phyloP scores from a whole-genome alignment of 1,284 basidiomycete genomes.

The Clitocybe nebularis region DNA sequence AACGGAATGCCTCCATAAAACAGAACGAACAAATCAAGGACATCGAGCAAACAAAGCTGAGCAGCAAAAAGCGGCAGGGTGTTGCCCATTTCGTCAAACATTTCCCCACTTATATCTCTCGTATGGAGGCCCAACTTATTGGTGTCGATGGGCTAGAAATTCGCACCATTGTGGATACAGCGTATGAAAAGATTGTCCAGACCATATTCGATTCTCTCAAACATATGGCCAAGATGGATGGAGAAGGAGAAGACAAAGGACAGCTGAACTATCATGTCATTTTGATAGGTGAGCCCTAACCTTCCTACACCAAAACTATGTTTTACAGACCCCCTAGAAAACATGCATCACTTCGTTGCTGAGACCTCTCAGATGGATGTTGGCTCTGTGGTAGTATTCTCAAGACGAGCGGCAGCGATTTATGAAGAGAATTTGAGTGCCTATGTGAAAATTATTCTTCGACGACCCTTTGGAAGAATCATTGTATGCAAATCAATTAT shows the following conservation, averaged over 20 bases:
- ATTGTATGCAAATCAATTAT: conserved; percentile 55
- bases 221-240: conserved; percentile 91
- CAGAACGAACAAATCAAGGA: conserved; percentile 85
- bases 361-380: conserved; percentile 74
- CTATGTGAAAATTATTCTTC: conserved; percentile 86
- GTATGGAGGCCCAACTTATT: conserved; percentile 85
- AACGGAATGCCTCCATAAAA: conserved; percentile 4
- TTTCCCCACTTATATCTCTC: conserved; percentile 86
- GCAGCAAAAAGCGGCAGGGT: conserved; percentile 89
- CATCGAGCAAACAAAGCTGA: conserved; percentile 90
- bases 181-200: conserved; percentile 86
- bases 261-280: conserved; percentile 96
- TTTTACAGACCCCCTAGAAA: conserved; percentile 54
- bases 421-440: conserved; percentile 85
- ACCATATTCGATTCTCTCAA: conserved; percentile 91
- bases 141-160: conserved; percentile 77
- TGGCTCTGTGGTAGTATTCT: conserved; percentile 64
- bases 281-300: conserved; percentile 70
- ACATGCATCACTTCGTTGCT: conserved; percentile 91
- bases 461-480: conserved; percentile 83
- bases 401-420: conserved; percentile 73
- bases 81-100: conserved; percentile 92
- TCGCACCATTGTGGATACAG: conserved; percentile 72
- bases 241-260: conserved; percentile 91
- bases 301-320: conserved; percentile 5